Evolutionary conservation across 1,284 basidiomycete species (phyloP), one percentile per base, ranked within the genome.

Genomic region (Boletellus sp.): DNA sequence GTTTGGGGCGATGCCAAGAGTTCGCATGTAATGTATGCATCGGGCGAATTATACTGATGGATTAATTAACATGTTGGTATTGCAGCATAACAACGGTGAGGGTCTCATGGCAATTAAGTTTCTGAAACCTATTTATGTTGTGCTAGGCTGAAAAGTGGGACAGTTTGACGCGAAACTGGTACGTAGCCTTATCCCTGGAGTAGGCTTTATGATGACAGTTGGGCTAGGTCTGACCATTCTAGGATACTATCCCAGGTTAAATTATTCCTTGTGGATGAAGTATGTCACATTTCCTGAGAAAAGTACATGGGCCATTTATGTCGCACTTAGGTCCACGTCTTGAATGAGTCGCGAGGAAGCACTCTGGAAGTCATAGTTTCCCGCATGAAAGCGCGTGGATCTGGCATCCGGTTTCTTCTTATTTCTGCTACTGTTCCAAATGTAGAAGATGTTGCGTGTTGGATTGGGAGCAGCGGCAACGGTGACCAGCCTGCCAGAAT

Each of bases 341-440:
- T 99, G 11, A 89, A 93, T 49, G 96, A 98, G 69, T 75, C 79
- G 18, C 81, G 93, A 37, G 94, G 95, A 19, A 91, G 93, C 52
- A 93, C 91, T 4, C 77, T 99, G 4, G 96, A 99, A 71, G 95
- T 97, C 5, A 82, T 97, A 8, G 79, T 97, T 28, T 89, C 92
- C 2, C 83, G 96, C n/a, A 96, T 97, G 90, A 93, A 89, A 68
- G 72, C 82, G 4, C 81, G 82, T 5, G 83, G 82, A n/a, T 73
- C 75, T 2, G 70, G 73, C 1, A 83, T 91, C 19, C 84, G 95
- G 6, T 92, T 97, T 63, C 73, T 97, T 26, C 82, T 96, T 7
- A 83, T 97, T 26, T 96, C 93, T 0, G 96, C 96, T 1, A 97
- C 96, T 0, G 89, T 93, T 11, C 96, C 96, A 0, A 99, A 99